phyloP scores from a whole-genome alignment of 495 filamentous ascomycete species.

The Podospora didyma region DNA sequence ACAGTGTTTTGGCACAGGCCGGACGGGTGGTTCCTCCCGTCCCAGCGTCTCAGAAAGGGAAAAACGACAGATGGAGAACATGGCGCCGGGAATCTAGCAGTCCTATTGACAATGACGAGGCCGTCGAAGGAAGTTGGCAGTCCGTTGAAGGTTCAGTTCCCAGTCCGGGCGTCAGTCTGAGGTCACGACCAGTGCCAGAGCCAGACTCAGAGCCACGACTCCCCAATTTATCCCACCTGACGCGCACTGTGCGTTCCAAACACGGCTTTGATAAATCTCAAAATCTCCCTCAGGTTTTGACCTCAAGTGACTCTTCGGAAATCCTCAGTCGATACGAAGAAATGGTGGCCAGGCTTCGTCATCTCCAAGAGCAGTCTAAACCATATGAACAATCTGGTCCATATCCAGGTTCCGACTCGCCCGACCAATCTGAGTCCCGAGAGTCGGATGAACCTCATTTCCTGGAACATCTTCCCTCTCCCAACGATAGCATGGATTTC shows the following conservation, averaged over 20 bases:
- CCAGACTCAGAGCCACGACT: not conserved
- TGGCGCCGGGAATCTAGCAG: slow-evolving; percentile 19
- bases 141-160: slow-evolving; percentile 2
- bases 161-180: slow-evolving; percentile 26
- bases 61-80: slow-evolving; percentile 16
- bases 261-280: not conserved
- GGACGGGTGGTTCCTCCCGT: slow-evolving; percentile 13
- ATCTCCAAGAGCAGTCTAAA: slow-evolving; percentile 5
- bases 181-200: not conserved
- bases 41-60: slow-evolving; percentile 14
- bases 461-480: not conserved
- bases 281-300: not conserved
- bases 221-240: not conserved
- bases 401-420: too few species aligned
- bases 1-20: slow-evolving; percentile 22
- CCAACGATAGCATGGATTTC: not conserved
- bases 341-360: slow-evolving; percentile 13
- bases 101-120: slow-evolving; percentile 4
- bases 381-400: not conserved
- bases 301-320: slow-evolving; percentile 13
- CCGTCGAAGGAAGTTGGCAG: slow-evolving; percentile 12
- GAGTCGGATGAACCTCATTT: not conserved
- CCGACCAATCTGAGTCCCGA: not conserved
- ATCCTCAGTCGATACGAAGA: slow-evolving; percentile 14
- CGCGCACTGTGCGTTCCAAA: not conserved